A percentile compares a stretch with the other conserved stretches of the same genome.
phyloP scores from a whole-genome alignment of 1,139 yeast genomes.

The Kluyveromyces marxianus region DNA sequence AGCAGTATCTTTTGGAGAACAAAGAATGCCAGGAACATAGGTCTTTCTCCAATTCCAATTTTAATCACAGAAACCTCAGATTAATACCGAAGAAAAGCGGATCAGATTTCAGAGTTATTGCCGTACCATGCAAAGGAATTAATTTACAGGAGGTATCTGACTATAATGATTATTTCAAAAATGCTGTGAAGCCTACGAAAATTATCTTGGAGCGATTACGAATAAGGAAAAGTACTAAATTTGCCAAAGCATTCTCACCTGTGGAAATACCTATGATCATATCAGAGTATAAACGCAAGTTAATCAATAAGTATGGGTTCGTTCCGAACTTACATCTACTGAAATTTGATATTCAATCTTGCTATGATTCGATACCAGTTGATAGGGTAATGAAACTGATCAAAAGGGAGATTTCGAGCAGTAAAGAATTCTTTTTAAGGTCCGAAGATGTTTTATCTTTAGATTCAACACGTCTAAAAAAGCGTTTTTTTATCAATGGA shows the following conservation, averaged over 20 bases:
- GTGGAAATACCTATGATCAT: slow-evolving; percentile 31
- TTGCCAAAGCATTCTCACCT: slow-evolving; percentile 29
- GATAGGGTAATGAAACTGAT: slow-evolving; percentile 34
- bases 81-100: slow-evolving; percentile 48
- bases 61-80: slow-evolving; percentile 35
- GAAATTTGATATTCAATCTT: slow-evolving; percentile 71
- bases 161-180: slow-evolving; percentile 26
- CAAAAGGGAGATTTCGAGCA: slow-evolving; percentile 12
- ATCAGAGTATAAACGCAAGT: slow-evolving; percentile 25
- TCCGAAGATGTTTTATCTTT: slow-evolving; percentile 14
- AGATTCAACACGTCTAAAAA: slow-evolving; percentile 14
- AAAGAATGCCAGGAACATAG: slow-evolving; percentile 23
- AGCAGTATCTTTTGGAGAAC: slow-evolving; percentile 29
- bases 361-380: slow-evolving; percentile 72
- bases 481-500: slow-evolving; percentile 20
- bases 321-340: slow-evolving; percentile 43
- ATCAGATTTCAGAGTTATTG: slow-evolving; percentile 49
- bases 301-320: slow-evolving; percentile 14
- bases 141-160: slow-evolving; percentile 25
- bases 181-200: slow-evolving; percentile 35
- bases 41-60: slow-evolving; percentile 20
- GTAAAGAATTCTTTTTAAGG: slow-evolving; percentile 19
- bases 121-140: slow-evolving; percentile 40
- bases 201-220: slow-evolving; percentile 29
- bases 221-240: slow-evolving; percentile 16